A percentile compares a stretch with the other conserved stretches of the same genome.
Evolutionary conservation across 345 rosid genomes (phyloP).

Genomic region (Hypericum perforatum): DNA sequence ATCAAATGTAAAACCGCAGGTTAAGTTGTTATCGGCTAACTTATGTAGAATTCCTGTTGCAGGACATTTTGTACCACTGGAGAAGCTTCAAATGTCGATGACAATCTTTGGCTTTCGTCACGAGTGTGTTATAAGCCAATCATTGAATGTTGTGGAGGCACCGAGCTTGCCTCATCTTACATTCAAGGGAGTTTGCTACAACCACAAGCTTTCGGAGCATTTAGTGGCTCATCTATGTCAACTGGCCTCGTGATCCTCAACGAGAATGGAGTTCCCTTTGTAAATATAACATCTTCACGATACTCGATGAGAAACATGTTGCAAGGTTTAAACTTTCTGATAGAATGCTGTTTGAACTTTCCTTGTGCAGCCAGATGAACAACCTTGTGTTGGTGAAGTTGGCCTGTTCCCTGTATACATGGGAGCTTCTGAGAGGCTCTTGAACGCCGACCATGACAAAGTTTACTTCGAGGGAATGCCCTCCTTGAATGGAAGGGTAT

Average conservation of each 20-base stretch:
- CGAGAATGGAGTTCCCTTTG: conserved; percentile 56
- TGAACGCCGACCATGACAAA: conserved; percentile 66
- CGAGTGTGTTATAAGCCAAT: conserved; percentile 62
- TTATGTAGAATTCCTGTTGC: conserved; percentile 7
- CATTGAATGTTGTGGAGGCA: conserved; percentile 82
- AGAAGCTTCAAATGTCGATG: conserved; percentile 80
- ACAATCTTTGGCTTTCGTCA: conserved; percentile 94
- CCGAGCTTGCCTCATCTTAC: conserved; percentile 76
- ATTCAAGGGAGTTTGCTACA: conserved; percentile 56
- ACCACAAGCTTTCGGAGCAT: conserved; percentile 88
- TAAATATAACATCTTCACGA: conserved; percentile 18
- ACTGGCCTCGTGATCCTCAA: conserved; percentile 67
- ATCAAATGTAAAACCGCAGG: neutral
- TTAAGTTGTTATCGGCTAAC: conserved; percentile 4
- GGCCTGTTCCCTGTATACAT: conserved; percentile 62
- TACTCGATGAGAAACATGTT: conserved; percentile 3
- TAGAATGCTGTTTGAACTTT: neutral
- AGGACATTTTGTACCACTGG: conserved; percentile 63
- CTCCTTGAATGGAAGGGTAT: conserved; percentile 51
- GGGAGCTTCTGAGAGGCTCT: conserved; percentile 69
- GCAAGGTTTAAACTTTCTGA: neutral
- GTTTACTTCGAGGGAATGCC: conserved; percentile 91
- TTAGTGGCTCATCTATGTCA: conserved; percentile 67
- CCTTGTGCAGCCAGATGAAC: conserved; percentile 48
- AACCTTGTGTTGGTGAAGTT: conserved; percentile 76